These are phyloP conservation scores for Syncephalastrum monosporum DNA, from an alignment of 371 early-diverging fungal genomes.

Conservation along the genomic window DNA sequence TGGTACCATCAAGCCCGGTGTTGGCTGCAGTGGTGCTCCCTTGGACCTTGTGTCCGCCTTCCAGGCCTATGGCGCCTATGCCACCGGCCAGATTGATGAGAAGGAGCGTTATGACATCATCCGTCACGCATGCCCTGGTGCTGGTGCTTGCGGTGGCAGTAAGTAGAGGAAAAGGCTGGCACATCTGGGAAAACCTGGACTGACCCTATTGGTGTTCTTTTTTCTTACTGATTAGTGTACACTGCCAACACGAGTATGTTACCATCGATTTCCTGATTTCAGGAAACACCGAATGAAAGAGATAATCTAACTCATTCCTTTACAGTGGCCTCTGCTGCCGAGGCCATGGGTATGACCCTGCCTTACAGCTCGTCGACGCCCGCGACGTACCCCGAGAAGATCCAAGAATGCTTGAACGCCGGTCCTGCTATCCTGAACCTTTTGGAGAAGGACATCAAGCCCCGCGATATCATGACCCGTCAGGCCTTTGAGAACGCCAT, in stretches of 20 bases:
- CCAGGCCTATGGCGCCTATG: slow-evolving; percentile 92
- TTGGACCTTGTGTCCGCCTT: slow-evolving; percentile 95
- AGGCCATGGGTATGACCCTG: slow-evolving; percentile 94
- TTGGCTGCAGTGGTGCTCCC: slow-evolving; percentile 60
- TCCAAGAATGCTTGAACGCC: slow-evolving; percentile 82
- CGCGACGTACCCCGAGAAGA: slow-evolving; percentile 81
- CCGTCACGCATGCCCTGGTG: slow-evolving; percentile 90
- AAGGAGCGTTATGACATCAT: slow-evolving; percentile 84
- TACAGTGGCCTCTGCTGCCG: slow-evolving; percentile 91
- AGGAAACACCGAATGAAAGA: too few relatives aligned
- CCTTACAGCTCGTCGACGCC: slow-evolving; percentile 92
- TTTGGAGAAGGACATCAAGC: slow-evolving; percentile 88
- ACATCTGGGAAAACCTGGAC: slow-evolving; percentile 35
- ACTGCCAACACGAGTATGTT: slow-evolving; percentile 93
- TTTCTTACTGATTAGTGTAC: slow-evolving; percentile 60
- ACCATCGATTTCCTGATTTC: neutral
- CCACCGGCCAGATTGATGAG: slow-evolving; percentile 87
- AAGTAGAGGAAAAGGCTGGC: slow-evolving; percentile 31
- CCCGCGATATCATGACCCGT: slow-evolving; percentile 93
- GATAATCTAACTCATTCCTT: neutral
- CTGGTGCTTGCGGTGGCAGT: slow-evolving; percentile 96
- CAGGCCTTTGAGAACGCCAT: slow-evolving; percentile 95
- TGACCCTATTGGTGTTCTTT: neutral
- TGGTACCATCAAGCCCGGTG: slow-evolving; percentile 83
- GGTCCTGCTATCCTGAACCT: slow-evolving; percentile 84